Base-by-base conservation (phyloP, 805 yeast genomes). In the Yarrowia bubula region DNA sequence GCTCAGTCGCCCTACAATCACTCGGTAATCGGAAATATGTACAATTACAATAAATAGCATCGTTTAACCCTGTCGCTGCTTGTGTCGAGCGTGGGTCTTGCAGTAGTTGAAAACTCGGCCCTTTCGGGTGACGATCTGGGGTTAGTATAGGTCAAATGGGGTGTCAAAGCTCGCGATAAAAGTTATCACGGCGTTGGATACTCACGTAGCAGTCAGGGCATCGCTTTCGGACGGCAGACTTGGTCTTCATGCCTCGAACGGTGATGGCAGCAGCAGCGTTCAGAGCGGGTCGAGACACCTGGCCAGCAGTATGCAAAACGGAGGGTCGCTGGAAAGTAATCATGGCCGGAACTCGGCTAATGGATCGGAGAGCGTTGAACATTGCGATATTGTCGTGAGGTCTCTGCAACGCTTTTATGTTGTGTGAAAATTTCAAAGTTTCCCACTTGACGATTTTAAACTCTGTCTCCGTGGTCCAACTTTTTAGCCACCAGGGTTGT, bases 51-150 rank as follows among this genome's bases (percentile, higher is more conserved):
- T 15, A 66, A 39, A 50, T 50, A 33, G 58, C 51, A 38, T 51
- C 58, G 13, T n/a, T 64, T 67, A 77, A 41, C 79, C 78, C 69
- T 90, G 97, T 76, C 96, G 90, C 77, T 92, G 98, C 78, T 92
- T 92, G 77, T 92, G 98, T 75, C 90, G 91, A 68, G 92, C 91
- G 75, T 92, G 90, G 55, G 95, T 81, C 76, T 92, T 95, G 81
- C 99, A 93, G 74, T 90, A 87, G 43, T 95, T 96, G 69, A 90
- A 91, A 11, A 92, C 93, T 72, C 95, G 83, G 46, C 99, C 99
- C 78, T 92, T 95, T 77, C 98, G 88, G 77, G 96, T 88, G 10
- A 95, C 97, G 77, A 90, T 84, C 79, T 84, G 76, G 76, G 11
- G 47, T 37, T 50, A 43, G 51, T 31, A 33, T 28, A 15, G 65